A percentile compares a stretch with the other conserved stretches of the same genome.
These are phyloP conservation scores for Ceratobasidium sp. DNA, from an alignment of 1,284 basidiomycete genomes.

Conservation along the genomic window DNA sequence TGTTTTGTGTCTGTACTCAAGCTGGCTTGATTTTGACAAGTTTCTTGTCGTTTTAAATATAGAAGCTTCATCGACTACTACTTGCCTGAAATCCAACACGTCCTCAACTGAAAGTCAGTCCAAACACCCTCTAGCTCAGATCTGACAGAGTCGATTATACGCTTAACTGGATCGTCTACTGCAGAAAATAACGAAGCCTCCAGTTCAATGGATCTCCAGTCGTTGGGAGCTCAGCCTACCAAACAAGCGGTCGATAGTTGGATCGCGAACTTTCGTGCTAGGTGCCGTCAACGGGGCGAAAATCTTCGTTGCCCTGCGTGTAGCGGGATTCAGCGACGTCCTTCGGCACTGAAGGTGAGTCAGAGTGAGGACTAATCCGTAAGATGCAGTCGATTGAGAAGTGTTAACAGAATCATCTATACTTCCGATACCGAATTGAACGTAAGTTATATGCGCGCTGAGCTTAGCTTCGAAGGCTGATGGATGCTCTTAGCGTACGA, in stretches of 20 bases:
- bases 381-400: not conserved
- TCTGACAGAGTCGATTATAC: no score
- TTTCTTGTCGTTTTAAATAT: no score
- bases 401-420: not conserved
- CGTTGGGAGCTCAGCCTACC: not conserved
- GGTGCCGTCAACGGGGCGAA: not conserved
- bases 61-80: no score
- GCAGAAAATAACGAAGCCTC: no score
- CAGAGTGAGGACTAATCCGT: not conserved
- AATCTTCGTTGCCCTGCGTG: constrained; percentile 8
- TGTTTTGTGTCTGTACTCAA: no score
- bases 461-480: not conserved
- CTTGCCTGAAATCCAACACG: no score
- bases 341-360: not conserved
- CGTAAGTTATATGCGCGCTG: not conserved
- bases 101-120: no score
- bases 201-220: not conserved
- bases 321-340: not conserved
- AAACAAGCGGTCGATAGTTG: not conserved
- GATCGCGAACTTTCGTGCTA: not conserved
- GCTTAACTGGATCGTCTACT: no score
- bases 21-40: no score
- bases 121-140: no score
- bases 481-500: not conserved
- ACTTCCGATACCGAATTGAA: constrained; percentile 1